Evolutionary conservation across 768 basidiomycete species (phyloP).

Genomic region (Auricularia auricula-judae): DNA sequence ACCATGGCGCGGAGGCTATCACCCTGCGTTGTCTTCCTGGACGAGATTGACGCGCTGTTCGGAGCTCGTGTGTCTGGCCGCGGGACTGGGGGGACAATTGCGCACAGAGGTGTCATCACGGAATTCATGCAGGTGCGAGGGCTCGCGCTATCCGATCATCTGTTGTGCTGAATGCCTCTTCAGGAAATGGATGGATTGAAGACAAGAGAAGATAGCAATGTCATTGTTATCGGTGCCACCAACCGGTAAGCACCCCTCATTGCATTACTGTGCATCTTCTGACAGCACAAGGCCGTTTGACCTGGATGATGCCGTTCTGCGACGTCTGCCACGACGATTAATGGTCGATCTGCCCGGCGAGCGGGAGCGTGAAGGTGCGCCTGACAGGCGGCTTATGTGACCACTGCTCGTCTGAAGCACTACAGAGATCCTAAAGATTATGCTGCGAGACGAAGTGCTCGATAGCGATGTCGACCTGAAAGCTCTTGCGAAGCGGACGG

Average conservation of each 20-base stretch:
- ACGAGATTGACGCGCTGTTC: conserved; percentile 90
- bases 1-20: conserved; percentile 74
- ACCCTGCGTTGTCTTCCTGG: conserved; percentile 89
- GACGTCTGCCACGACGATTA: conserved; percentile 76
- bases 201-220: conserved; percentile 63
- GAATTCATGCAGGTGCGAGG: conserved; percentile 65
- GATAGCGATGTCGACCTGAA: conserved; percentile 51
- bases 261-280: background rate
- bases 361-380: conserved; percentile 68
- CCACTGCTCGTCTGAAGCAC: background rate
- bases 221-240: conserved; percentile 90
- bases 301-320: conserved; percentile 82
- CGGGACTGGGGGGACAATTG: conserved; percentile 68
- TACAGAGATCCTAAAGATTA: conserved; percentile 77
- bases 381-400: background rate
- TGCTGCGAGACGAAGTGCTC: conserved; percentile 71
- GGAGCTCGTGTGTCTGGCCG: conserved; percentile 71
- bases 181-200: conserved; percentile 87
- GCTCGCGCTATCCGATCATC: too few species aligned
- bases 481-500: conserved; percentile 57
- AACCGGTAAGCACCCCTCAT: conserved; percentile 38
- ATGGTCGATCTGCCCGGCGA: conserved; percentile 84
- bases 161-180: background rate
- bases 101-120: conserved; percentile 80
- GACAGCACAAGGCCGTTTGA: conserved; percentile 48